Evolutionary conservation across 2,329 filamentous ascomycete genomes (phyloP).

Genomic region (Diaporthe sp.): DNA sequence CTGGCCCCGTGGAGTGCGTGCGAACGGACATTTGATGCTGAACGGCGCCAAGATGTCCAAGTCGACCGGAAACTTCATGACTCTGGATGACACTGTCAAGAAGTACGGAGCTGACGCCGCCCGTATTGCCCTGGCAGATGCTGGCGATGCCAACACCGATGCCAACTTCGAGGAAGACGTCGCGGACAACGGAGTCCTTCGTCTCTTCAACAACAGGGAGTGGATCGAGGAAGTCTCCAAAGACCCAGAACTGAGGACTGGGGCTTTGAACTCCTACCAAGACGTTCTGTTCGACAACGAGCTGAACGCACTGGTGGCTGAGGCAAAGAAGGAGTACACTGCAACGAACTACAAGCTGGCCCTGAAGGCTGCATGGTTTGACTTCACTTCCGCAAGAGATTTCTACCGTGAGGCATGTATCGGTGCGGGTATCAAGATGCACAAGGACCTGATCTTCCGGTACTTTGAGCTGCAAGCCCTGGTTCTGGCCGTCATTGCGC

Average conservation of each 20-base stretch:
- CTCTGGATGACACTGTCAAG: slow-evolving; percentile 84
- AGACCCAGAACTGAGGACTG: slow-evolving; percentile 81
- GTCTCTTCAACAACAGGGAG: slow-evolving; percentile 83
- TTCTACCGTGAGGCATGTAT: slow-evolving; percentile 89
- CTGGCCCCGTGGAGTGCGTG: slow-evolving; percentile 88
- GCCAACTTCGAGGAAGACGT: slow-evolving; percentile 98
- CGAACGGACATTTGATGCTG: slow-evolving; percentile 92
- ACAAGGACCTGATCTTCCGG: slow-evolving; percentile 81
- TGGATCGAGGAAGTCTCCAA: slow-evolving; percentile 91
- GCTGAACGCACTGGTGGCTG: slow-evolving; percentile 84
- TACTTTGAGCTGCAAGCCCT: slow-evolving; percentile 92
- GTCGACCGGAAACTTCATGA: slow-evolving; percentile 97
- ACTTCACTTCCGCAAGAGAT: slow-evolving; percentile 89
- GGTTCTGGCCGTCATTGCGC: slow-evolving; percentile 85
- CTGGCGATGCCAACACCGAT: slow-evolving; percentile 93
- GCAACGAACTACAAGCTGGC: slow-evolving; percentile 87
- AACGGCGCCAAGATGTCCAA: slow-evolving; percentile 99
- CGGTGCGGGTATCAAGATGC: slow-evolving; percentile 86
- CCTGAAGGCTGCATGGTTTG: slow-evolving; percentile 89
- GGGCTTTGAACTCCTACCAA: slow-evolving; percentile 81
- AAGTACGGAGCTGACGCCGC: slow-evolving; percentile 94
- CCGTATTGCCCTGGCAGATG: slow-evolving; percentile 66
- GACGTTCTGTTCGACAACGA: slow-evolving; percentile 95
- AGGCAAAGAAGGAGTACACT: slow-evolving; percentile 84
- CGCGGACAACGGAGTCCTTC: slow-evolving; percentile 90